Conservation (phyloP, 371 early-diverging fungal species). For the Apophysomyces ossiformis region DNA sequence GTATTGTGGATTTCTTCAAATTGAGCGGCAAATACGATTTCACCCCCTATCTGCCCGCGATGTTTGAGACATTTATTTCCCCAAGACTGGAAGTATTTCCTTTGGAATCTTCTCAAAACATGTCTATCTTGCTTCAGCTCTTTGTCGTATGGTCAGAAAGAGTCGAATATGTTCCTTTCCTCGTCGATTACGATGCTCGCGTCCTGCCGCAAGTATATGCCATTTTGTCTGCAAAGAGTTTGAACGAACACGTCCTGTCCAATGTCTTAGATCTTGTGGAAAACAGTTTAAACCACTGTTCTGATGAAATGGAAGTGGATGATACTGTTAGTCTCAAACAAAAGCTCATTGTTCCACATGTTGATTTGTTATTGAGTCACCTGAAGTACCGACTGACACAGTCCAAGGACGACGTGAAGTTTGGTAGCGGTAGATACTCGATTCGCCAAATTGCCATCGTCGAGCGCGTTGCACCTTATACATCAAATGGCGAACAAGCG, state of each 20-base stretch:
- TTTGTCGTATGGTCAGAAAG: constrained; percentile 79
- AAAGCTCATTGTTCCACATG: constrained; percentile 64
- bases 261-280: constrained; percentile 81
- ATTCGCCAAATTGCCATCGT: constrained; percentile 81
- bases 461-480: constrained; percentile 76
- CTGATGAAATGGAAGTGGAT: constrained; percentile 51
- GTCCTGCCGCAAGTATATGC: constrained; percentile 73
- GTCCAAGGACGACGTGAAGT: constrained; percentile 52
- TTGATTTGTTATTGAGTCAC: constrained; percentile 65
- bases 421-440: constrained; percentile 62
- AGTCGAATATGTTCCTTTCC: constrained; percentile 62
- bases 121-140: constrained; percentile 79
- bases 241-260: constrained; percentile 69
- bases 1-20: constrained; percentile 78
- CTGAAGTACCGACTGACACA: constrained; percentile 63
- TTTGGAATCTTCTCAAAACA: constrained; percentile 83
- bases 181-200: constrained; percentile 63
- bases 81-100: constrained; percentile 74
- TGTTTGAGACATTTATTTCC: constrained; percentile 73
- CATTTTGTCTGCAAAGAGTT: constrained; percentile 77
- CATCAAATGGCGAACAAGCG: constrained; percentile 71
- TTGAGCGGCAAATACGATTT: constrained; percentile 75
- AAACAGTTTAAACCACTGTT: constrained; percentile 63
- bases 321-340: constrained; percentile 42
- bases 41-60: constrained; percentile 69